Conservation (phyloP, 805 yeast species). For the Sugiyamaella floridensis region DNA sequence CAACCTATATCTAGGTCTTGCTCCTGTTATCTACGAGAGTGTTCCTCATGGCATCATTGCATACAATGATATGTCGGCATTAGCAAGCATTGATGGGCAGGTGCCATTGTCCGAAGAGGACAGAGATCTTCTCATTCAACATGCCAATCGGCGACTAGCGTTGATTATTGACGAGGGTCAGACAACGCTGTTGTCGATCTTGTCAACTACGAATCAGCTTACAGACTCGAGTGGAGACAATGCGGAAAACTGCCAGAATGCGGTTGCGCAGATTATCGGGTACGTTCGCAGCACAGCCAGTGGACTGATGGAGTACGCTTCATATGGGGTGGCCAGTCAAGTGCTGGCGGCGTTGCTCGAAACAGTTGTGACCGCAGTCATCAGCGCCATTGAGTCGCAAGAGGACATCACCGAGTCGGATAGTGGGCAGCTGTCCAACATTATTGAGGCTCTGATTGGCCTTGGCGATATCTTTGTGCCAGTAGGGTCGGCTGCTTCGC, state of each 20-base stretch:
- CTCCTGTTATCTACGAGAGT: conserved; percentile 13
- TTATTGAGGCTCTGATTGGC: conserved; percentile 11
- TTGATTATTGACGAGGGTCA: conserved; percentile 7
- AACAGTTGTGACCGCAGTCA: conserved; percentile 19
- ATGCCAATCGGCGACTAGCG: conserved; percentile 9
- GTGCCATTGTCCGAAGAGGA: conserved; percentile 1
- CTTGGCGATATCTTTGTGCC: conserved; percentile 15
- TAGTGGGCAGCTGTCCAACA: conserved; percentile 16
- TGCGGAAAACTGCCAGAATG: conserved; percentile 14
- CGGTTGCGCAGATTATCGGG: conserved; percentile 13
- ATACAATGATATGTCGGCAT: conserved; percentile 17
- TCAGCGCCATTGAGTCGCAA: conserved; percentile 16
- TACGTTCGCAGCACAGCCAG: conserved; percentile 6
- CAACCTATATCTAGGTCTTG: conserved; percentile 21
- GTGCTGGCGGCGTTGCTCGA: conserved; percentile 23
- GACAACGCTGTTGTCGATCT: conserved; percentile 1
- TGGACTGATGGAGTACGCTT: conserved; percentile 14
- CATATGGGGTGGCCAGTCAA: conserved; percentile 7
- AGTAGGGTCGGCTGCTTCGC: background rate
- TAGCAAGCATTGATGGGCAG: background rate
- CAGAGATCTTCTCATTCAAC: conserved; percentile 5
- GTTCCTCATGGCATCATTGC: conserved; percentile 8
- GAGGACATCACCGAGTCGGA: conserved; percentile 30
- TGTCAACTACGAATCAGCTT: conserved; percentile 18
- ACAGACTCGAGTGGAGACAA: conserved; percentile 14